Evolutionary conservation across 129 eudicot genomes (phyloP).

Genomic region (Flaveria trinervia): DNA sequence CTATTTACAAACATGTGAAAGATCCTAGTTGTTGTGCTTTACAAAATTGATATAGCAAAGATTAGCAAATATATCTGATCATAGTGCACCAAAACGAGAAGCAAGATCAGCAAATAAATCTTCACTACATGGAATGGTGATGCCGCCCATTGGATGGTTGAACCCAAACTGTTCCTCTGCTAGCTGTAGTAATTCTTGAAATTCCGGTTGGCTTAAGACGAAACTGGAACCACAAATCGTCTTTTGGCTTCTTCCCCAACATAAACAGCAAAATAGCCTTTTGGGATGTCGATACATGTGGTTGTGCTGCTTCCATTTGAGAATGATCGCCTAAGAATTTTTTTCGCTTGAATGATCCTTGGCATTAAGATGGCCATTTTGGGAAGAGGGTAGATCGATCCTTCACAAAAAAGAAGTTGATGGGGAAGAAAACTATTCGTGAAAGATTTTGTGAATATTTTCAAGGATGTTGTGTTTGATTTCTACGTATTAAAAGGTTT

Average conservation of each 20-base stretch:
- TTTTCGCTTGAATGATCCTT: background rate
- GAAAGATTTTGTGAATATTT: no score
- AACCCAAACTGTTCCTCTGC: background rate
- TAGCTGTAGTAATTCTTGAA: background rate
- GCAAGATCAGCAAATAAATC: background rate
- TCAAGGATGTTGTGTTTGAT: no score
- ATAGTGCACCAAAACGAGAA: background rate
- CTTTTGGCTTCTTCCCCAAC: background rate
- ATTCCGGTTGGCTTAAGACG: background rate
- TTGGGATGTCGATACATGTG: background rate
- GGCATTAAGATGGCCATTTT: constrained; percentile 1
- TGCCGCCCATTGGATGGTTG: constrained; percentile 13
- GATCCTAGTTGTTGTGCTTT: background rate
- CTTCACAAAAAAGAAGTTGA: no score
- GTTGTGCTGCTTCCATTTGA: background rate
- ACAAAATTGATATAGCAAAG: background rate
- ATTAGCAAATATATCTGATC: background rate
- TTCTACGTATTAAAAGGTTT: no score
- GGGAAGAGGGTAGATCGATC: background rate
- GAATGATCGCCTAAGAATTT: background rate
- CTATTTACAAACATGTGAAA: background rate
- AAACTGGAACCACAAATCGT: background rate
- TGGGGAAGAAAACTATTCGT: no score
- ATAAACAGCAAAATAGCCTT: background rate
- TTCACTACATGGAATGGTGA: background rate